phyloP scores from a whole-genome alignment of 1,284 basidiomycete genomes.

The Kalmanozyma brasiliensis region DNA sequence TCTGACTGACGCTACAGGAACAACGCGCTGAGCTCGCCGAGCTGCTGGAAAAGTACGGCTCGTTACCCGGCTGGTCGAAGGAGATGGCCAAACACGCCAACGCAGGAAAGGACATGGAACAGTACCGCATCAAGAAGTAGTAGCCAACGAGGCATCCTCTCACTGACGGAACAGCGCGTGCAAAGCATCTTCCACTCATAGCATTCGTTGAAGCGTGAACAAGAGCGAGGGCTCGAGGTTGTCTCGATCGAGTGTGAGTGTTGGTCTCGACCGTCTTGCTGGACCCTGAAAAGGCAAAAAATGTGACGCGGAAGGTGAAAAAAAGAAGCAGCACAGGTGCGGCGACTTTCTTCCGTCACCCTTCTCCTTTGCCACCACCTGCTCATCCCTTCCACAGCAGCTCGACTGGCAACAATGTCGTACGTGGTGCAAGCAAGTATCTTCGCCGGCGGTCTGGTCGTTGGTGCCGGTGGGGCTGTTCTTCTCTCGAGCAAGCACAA shows the following conservation, averaged over 20 bases:
- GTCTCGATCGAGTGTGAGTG: no score
- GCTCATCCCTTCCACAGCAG: no score
- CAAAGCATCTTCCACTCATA: no score
- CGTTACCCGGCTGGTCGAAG: constrained; percentile 81
- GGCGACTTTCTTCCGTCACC: background rate
- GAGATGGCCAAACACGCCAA: constrained; percentile 84
- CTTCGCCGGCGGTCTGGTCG: constrained; percentile 76
- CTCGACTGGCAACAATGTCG: constrained; percentile 77
- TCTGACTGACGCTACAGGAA: constrained; percentile 72
- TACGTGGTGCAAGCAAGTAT: constrained; percentile 89
- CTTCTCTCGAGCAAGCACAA: constrained; percentile 23
- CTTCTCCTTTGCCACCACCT: background rate
- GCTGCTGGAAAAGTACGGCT: constrained; percentile 84
- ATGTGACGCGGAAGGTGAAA: background rate
- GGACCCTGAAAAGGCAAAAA: constrained; percentile 17
- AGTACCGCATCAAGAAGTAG: constrained; percentile 17
- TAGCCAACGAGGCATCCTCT: no score
- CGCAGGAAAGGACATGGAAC: constrained; percentile 76
- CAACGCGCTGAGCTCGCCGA: constrained; percentile 81
- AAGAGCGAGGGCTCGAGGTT: no score
- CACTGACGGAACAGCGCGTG: no score
- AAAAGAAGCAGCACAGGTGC: constrained; percentile 1
- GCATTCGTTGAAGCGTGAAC: no score
- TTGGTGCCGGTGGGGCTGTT: constrained; percentile 74
- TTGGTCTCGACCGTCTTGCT: constrained; percentile 12